These are phyloP conservation scores for Populus tremula DNA, from an alignment of 345 rosid genomes.

Conservation along the genomic window DNA sequence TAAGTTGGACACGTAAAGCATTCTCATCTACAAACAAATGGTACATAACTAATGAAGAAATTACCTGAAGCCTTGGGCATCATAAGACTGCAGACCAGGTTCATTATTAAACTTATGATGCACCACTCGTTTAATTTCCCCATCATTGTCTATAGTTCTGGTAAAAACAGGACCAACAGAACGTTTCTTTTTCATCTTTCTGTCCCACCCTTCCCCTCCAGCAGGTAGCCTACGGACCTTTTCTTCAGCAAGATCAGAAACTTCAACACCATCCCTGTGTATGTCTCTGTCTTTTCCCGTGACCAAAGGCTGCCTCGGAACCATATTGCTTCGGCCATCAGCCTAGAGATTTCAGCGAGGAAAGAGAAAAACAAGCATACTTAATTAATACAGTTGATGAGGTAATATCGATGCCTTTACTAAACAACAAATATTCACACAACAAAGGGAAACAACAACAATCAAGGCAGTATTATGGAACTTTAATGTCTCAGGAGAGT, in stretches of 20 bases:
- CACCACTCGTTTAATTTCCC: slow-evolving; percentile 36
- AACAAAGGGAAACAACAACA: background rate
- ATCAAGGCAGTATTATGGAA: background rate
- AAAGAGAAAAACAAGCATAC: background rate
- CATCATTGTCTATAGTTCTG: slow-evolving; percentile 44
- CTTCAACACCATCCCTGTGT: slow-evolving; percentile 38
- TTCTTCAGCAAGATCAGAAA: slow-evolving; percentile 46
- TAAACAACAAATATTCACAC: background rate
- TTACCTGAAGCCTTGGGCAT: slow-evolving; percentile 48
- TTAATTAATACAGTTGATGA: background rate
- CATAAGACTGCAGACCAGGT: slow-evolving; percentile 33
- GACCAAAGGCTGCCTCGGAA: slow-evolving; percentile 34
- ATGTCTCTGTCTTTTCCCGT: slow-evolving; percentile 47
- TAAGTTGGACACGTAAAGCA: background rate
- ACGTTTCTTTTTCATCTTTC: slow-evolving; percentile 52
- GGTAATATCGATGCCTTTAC: background rate
- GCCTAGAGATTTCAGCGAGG: slow-evolving; percentile 26
- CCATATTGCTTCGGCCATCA: slow-evolving; percentile 37
- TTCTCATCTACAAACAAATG: background rate
- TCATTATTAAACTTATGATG: slow-evolving; percentile 44
- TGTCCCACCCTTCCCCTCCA: slow-evolving; percentile 65
- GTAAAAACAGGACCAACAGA: slow-evolving; percentile 41
- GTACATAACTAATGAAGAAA: slow-evolving; percentile 2
- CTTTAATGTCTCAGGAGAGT: background rate
- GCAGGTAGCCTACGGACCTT: slow-evolving; percentile 48